Evolutionary conservation across 2,329 filamentous ascomycete species (phyloP), one percentile per base, ranked within the genome.

Genomic region (Penicillium hordei): DNA sequence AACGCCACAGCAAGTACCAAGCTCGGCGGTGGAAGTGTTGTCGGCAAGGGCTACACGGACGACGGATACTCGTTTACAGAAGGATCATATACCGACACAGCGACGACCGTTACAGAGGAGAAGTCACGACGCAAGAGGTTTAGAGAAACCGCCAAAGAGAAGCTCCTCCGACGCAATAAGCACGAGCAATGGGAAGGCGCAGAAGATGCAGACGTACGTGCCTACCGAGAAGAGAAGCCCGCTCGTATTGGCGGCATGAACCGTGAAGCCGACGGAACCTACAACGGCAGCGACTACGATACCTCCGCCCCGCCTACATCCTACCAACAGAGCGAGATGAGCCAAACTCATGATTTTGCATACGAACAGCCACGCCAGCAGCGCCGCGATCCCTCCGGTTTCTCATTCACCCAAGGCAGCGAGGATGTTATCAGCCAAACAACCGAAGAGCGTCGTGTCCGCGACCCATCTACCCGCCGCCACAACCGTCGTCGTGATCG

Each of bases 221-320:
- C 86, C 34, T 97, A 97, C 79, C 89, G 93, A 25, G 83, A 91
- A 70, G 93, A 97, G 78, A 90, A 88, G 73, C 81, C 91, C 2
- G 93, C 93, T 0, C 84, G 89, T 51, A 92, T 97, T 2, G 93
- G 93, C 36, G 93, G 93, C 21, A 79, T 97, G 73, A 97, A 97
- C 77, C 87, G 88, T 67, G 82, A 89, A 65, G 83, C 87, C 43
- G 93, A 97, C 65, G 89, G 88, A 60, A 89, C 86, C 59, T 96
- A 91, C 82, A 90, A 95, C 70, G 90, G 90, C 74, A 88, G 88
- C 48, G 86, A 88, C 64, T 84, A 83, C 69, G 87, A 86, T 34
- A 83, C 81, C n/a, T 85, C 86, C 38, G 83, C 65, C 81, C 85
- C 50, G 82, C 86, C 60, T 83, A 89, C 62, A 76, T 55, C 79